Evolutionary conservation across 2,329 filamentous ascomycete genomes (phyloP).

Genomic region (Pleomassaria siparia): DNA sequence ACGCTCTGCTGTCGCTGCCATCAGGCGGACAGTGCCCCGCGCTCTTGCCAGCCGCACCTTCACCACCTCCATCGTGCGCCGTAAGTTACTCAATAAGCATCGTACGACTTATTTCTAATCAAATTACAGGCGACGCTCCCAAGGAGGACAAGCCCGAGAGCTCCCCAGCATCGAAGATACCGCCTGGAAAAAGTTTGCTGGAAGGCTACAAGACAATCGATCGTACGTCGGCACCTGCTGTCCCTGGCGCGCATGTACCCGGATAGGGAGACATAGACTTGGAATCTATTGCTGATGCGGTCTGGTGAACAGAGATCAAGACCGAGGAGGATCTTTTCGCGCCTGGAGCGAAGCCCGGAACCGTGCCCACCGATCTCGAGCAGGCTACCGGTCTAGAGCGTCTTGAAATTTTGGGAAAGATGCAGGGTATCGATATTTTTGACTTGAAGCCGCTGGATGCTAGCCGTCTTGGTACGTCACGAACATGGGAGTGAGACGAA

Average conservation of each 20-base stretch:
- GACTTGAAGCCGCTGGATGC: slow-evolving; percentile 96
- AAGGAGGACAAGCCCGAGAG: slow-evolving; percentile 36
- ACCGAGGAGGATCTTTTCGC: slow-evolving; percentile 77
- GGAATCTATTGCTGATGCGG: slow-evolving; percentile 29
- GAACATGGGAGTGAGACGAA: neutral
- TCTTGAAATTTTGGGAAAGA: slow-evolving; percentile 98
- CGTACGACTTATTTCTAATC: slow-evolving; percentile 36
- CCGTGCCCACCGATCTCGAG: slow-evolving; percentile 89
- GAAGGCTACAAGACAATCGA: slow-evolving; percentile 49
- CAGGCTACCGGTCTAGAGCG: slow-evolving; percentile 97
- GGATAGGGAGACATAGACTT: slow-evolving; percentile 1
- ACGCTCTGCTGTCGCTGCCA: slow-evolving; percentile 52
- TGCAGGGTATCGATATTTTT: slow-evolving; percentile 97
- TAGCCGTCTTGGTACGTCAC: slow-evolving; percentile 72
- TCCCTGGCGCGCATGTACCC: slow-evolving; percentile 16
- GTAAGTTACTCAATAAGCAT: slow-evolving; percentile 44
- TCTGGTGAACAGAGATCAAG: slow-evolving; percentile 71
- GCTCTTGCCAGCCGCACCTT: slow-evolving; percentile 49
- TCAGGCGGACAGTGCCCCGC: slow-evolving; percentile 47
- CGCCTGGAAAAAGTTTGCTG: slow-evolving; percentile 27
- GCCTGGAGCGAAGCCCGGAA: slow-evolving; percentile 78
- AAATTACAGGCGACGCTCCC: slow-evolving; percentile 32
- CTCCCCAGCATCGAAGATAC: slow-evolving; percentile 30
- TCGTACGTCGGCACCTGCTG: slow-evolving; percentile 38
- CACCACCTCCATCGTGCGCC: slow-evolving; percentile 48